Evolutionary conservation across 169 alveolate species (phyloP).

Genomic region (Cryptosporidium parvum): DNA sequence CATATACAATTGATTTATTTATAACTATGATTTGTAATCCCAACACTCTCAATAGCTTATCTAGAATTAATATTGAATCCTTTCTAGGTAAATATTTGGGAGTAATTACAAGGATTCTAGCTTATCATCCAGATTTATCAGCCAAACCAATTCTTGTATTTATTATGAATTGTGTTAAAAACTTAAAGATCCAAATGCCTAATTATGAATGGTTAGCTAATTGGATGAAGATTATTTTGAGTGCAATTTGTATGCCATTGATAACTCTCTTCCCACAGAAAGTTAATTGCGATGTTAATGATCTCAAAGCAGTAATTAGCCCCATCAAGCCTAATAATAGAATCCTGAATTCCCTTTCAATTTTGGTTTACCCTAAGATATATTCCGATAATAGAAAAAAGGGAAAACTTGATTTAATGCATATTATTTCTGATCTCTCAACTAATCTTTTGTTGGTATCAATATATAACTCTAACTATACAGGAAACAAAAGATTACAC

Average conservation of each 20-base stretch:
- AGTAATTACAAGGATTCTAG: slow-evolving; percentile 9
- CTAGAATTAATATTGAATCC: background rate
- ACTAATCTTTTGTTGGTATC: slow-evolving; percentile 11
- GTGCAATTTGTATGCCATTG: slow-evolving; percentile 31
- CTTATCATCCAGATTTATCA: slow-evolving; percentile 38
- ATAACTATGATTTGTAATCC: background rate
- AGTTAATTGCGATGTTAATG: background rate
- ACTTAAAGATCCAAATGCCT: background rate
- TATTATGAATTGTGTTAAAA: slow-evolving; percentile 1
- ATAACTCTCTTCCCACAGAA: slow-evolving; percentile 49
- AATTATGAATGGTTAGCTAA: slow-evolving; percentile 22
- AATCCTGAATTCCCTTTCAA: slow-evolving; percentile 4
- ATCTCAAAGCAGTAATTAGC: background rate
- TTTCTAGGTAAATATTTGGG: slow-evolving; percentile 38
- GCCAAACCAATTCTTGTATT: background rate
- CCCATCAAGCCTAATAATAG: slow-evolving; percentile 18
- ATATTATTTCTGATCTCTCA: slow-evolving; percentile 36
- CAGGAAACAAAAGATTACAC: slow-evolving; percentile 5
- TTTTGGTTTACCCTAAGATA: slow-evolving; percentile 18
- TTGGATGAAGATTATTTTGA: slow-evolving; percentile 8
- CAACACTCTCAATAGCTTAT: background rate
- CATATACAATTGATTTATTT: slow-evolving; percentile 13
- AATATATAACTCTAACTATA: slow-evolving; percentile 5
- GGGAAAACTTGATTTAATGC: background rate
- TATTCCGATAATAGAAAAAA: background rate